Evolutionary conservation across 306 rosid species (phyloP), one percentile per base, ranked within the genome.

Genomic region (Oxytropis ochrocephala): DNA sequence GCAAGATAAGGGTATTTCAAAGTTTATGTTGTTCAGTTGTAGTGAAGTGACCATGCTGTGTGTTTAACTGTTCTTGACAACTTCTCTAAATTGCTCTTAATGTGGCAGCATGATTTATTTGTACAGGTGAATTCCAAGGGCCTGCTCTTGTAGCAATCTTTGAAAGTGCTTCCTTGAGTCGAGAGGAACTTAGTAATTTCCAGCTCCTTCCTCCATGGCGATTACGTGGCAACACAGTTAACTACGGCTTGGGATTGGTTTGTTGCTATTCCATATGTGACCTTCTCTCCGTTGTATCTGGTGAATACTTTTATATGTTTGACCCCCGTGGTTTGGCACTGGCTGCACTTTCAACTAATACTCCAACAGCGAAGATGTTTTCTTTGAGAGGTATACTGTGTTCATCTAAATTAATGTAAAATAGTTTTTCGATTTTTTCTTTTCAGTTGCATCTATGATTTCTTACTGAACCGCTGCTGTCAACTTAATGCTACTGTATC

Each of bases 161-260:
- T 27, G 98, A 93, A 86, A 96, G 96, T 30, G 86, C 91, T 32
- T 85, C 79, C 89, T 83, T 93, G 91, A 85, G 92, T 79, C 84
- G 86, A 67, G 98, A 93, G 82, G 98, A 93, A 88, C 67, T 93
- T 58, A 85, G 90, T 69, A 84, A 85, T 81, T 88, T 93, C 75
- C 98, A 93, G 83, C 86, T 90, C 79, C 88, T 80, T 70, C 98
- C 98, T 83, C 98, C 98, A 59, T 90, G 98, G 98, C 84, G 87
- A 72, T 53, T 93, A 74, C 87, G 90, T 74, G 97, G 98, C 30
- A 79, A 80, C 79, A 88, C 97, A 61, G 81, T 93, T 68, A 86
- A 85, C 72, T 88, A 88, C 81, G 98, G 98, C 62, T 84, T 93
- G 82, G 98, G 96, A 67, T 79, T 93, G 77, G 90, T 85, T 65